Evolutionary conservation across 164 flowering plant species (phyloP).

Genomic region (Paratinospora sagittata): DNA sequence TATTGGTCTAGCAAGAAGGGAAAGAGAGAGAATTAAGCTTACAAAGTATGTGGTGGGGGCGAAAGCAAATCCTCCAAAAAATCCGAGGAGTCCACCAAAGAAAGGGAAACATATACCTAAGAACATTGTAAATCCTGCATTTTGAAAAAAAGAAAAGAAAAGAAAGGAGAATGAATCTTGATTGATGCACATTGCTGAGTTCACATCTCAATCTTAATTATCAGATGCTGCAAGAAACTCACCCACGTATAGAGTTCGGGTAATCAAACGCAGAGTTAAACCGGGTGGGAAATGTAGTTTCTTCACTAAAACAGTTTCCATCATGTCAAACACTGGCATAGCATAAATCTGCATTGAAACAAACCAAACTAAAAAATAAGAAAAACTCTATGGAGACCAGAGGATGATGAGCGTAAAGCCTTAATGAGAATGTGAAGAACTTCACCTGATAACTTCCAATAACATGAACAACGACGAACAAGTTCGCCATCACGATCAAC

Average conservation of each 20-base stretch:
- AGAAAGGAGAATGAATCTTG: background rate
- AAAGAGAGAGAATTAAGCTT: slow-evolving; percentile 19
- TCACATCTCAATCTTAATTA: background rate
- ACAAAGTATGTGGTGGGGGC: slow-evolving; percentile 63
- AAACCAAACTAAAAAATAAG: too few species aligned
- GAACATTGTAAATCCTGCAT: slow-evolving; percentile 63
- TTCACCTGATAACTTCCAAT: slow-evolving; percentile 62
- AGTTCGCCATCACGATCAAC: slow-evolving; percentile 53
- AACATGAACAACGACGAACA: slow-evolving; percentile 53
- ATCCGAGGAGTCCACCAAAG: slow-evolving; percentile 68
- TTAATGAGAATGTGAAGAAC: background rate
- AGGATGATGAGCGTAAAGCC: background rate
- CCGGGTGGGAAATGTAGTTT: slow-evolving; percentile 39
- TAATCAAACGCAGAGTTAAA: slow-evolving; percentile 36
- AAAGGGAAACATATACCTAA: slow-evolving; percentile 61
- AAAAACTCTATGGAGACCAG: too few species aligned
- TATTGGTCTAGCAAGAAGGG: background rate
- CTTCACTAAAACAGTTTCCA: slow-evolving; percentile 46
- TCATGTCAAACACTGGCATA: slow-evolving; percentile 67
- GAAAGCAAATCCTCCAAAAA: slow-evolving; percentile 73
- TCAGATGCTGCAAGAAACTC: slow-evolving; percentile 5
- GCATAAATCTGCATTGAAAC: slow-evolving; percentile 45
- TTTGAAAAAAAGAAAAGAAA: background rate
- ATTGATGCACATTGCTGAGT: background rate
- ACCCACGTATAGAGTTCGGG: slow-evolving; percentile 54